These are phyloP conservation scores for Luffa acutangula DNA, from an alignment of 306 rosid species.

Conservation along the genomic window DNA sequence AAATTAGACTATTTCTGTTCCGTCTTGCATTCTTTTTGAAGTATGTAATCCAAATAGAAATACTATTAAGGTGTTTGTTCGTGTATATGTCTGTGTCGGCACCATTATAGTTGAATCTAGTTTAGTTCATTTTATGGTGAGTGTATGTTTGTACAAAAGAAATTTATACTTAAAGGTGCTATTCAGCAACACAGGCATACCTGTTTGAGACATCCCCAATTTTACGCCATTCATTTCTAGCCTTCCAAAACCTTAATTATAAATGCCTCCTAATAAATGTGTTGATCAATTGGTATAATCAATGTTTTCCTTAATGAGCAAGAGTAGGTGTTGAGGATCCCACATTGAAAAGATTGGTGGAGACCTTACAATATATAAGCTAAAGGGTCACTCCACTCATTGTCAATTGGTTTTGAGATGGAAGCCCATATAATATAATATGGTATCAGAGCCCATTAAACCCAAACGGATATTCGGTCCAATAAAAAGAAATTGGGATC, in stretches of 20 bases:
- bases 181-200: not conserved
- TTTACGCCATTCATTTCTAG: not conserved
- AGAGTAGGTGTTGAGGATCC: too few relatives aligned
- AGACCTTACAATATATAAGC: too few relatives aligned
- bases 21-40: not conserved
- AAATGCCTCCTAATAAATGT: not conserved
- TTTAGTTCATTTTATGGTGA: not conserved
- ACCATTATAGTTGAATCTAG: not conserved
- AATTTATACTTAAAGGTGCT: not conserved
- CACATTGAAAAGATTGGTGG: too few relatives aligned
- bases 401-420: too few relatives aligned
- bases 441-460: too few relatives aligned
- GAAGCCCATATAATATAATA: too few relatives aligned
- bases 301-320: not conserved
- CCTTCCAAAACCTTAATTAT: not conserved
- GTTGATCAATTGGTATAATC: not conserved
- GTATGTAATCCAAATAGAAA: not conserved
- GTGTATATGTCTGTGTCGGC: not conserved
- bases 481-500: too few relatives aligned
- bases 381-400: too few relatives aligned
- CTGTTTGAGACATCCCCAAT: not conserved
- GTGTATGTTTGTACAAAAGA: not conserved
- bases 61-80: not conserved
- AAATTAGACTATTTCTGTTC: not conserved
- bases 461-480: too few relatives aligned